phyloP scores from a whole-genome alignment of 208 protist genomes.

The Endotrypanum monterogeii region DNA sequence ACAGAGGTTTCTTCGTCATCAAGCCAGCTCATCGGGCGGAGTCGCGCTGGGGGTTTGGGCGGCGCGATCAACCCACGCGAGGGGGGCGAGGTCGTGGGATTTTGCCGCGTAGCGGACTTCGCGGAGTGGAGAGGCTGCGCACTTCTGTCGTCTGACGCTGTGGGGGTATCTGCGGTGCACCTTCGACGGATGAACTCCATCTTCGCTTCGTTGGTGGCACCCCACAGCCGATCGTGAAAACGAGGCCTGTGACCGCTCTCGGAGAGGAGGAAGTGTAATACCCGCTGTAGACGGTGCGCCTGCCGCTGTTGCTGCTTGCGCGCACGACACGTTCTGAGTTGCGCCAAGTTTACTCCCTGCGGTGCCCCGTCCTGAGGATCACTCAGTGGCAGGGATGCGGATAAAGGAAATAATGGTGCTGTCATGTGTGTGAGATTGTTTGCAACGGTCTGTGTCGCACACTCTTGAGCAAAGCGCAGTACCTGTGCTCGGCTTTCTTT shows the following conservation, averaged over 20 bases:
- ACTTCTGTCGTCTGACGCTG: background rate
- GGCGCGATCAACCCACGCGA: background rate
- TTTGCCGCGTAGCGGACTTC: slow-evolving; percentile 3
- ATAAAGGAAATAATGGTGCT: background rate
- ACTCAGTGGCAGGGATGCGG: background rate
- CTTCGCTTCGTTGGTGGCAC: slow-evolving; percentile 20
- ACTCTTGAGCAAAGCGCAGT: slow-evolving; percentile 23
- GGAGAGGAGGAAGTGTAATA: slow-evolving; percentile 34
- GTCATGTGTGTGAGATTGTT: slow-evolving; percentile 20
- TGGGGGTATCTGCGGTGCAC: no score
- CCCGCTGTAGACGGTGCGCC: slow-evolving; percentile 21
- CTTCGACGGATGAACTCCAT: background rate
- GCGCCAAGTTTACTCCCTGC: background rate
- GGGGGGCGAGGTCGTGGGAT: background rate
- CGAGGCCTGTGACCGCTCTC: slow-evolving; percentile 2
- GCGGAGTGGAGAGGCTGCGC: no score
- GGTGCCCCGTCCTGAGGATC: background rate
- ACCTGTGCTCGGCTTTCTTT: slow-evolving; percentile 1
- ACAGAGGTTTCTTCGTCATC: slow-evolving; percentile 24
- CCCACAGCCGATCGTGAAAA: slow-evolving; percentile 27
- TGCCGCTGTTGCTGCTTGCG: slow-evolving; percentile 17
- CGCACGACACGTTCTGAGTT: background rate
- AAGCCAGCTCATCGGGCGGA: slow-evolving; percentile 33
- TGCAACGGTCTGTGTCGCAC: slow-evolving; percentile 12
- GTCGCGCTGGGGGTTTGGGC: background rate